Percentiles rank a stretch among this genome's conserved stretches.
phyloP scores from a whole-genome alignment of 2,329 filamentous ascomycete genomes.

The Trichoderma sp. region DNA sequence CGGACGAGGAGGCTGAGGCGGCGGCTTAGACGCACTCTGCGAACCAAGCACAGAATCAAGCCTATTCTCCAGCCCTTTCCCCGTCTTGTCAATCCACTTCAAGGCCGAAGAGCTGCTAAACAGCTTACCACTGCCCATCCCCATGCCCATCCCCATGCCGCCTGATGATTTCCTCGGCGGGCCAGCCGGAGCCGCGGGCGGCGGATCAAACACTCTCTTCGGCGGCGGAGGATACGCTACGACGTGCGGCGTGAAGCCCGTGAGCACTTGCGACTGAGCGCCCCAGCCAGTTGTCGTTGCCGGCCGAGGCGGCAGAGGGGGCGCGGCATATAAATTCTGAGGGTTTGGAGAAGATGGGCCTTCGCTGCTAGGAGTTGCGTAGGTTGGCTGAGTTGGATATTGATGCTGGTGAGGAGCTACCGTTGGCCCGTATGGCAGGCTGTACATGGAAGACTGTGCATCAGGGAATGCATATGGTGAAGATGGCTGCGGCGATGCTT shows the following conservation, averaged over 20 bases:
- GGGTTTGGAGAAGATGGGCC: constrained; percentile 6
- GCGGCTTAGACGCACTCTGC: constrained; percentile 25
- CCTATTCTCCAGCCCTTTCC: constrained; percentile 42
- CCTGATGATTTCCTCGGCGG: constrained; percentile 32
- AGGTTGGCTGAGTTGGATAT: constrained; percentile 29
- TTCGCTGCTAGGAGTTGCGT: constrained; percentile 5
- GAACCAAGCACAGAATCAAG: constrained; percentile 38
- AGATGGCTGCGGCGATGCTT: constrained; percentile 24
- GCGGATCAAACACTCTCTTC: constrained; percentile 40
- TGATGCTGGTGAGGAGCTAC: constrained; percentile 23
- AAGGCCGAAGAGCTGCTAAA: constrained; percentile 42
- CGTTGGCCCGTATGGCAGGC: constrained; percentile 18
- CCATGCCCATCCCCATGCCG: constrained; percentile 14
- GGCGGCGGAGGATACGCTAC: constrained; percentile 40
- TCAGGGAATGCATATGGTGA: constrained; percentile 20
- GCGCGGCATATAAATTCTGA: constrained; percentile 28
- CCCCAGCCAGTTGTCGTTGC: constrained; percentile 31
- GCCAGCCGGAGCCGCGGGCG: constrained; percentile 29
- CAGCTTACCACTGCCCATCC: constrained; percentile 33
- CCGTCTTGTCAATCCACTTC: constrained; percentile 44
- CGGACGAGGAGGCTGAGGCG: constrained; percentile 24
- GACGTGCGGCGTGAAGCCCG: constrained; percentile 35
- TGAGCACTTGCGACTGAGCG: constrained; percentile 29
- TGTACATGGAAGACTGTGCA: constrained; percentile 20
- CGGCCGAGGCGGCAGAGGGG: constrained; percentile 39